Conservation (phyloP, 1,139 yeast genomes). For the Zygoascus hellenicus region DNA sequence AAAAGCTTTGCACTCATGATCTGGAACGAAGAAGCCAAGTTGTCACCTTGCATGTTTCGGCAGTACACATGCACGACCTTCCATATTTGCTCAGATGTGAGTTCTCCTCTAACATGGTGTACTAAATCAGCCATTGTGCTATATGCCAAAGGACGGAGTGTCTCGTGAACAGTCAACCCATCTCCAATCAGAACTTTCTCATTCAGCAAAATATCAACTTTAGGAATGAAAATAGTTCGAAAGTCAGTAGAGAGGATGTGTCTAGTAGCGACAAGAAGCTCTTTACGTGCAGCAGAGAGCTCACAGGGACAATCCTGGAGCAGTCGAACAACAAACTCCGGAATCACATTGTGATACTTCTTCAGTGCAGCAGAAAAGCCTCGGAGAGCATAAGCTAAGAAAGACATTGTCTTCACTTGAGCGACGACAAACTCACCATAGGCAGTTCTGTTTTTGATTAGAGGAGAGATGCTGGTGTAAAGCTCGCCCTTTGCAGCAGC, state of each 20-base stretch:
- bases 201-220: constrained; percentile 76
- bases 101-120: constrained; percentile 82
- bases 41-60: constrained; percentile 69
- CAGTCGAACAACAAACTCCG: constrained; percentile 78
- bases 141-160: constrained; percentile 82
- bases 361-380: constrained; percentile 66
- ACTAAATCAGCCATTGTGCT: constrained; percentile 95
- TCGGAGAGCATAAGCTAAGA: constrained; percentile 86
- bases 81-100: constrained; percentile 81
- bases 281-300: constrained; percentile 85
- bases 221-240: constrained; percentile 75
- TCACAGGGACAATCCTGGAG: constrained; percentile 98
- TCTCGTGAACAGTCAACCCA: constrained; percentile 86
- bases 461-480: constrained; percentile 52
- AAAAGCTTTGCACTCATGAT: constrained; percentile 94
- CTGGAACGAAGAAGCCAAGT: constrained; percentile 85
- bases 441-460: constrained; percentile 69
- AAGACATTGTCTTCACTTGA: constrained; percentile 97
- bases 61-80: constrained; percentile 83
- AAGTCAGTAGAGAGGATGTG: constrained; percentile 89
- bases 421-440: constrained; percentile 88
- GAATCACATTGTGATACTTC: constrained; percentile 65
- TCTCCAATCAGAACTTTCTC: constrained; percentile 87
- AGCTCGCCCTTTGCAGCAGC: constrained; percentile 53
- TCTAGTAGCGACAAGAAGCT: constrained; percentile 86